Evolutionary conservation across 2,329 filamentous ascomycete species (phyloP), one percentile per base, ranked within the genome.

Genomic region (Arthrobotrys iridis): DNA sequence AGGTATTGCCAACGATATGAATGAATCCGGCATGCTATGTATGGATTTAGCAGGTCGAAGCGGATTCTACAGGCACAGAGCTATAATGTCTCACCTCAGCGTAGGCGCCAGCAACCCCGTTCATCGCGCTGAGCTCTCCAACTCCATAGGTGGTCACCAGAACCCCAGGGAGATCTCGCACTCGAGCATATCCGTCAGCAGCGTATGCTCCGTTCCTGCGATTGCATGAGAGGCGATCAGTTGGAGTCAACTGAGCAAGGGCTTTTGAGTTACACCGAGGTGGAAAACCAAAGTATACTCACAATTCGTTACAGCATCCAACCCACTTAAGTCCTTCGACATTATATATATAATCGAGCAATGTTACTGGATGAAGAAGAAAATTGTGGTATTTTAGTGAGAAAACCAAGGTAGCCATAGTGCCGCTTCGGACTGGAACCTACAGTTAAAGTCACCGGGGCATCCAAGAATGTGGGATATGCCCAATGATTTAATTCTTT

Each of bases 101-200:
- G 78, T 86, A 88, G 2, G 87, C 85, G 0, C 87, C 87, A 1
- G 86, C 87, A 77, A 88, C 84, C 35, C 85, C 87, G 78, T 88
- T 88, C 79, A 88, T 83, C 4, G 87, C 86, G 2, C 86, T 88
- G n/a, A 86, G 80, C 78, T 86, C 85, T 6, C 85, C 85, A 6
- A 86, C 84, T 8, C 84, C 85, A 77, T 85, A 86, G 0, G 84
- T 85, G 2, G 85, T 86, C 24, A 86, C 77, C 4, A 86, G 71
- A 5, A 84, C 84, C 18, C 81, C 82, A n/a, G 79, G 80, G 2
- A 83, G 83, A 13, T 84, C 84, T 26, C 84, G 85, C 58, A 86
- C 82, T 40, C 85, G 82, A 15, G 84, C 83, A 80, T 86, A 86
- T 11, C 85, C 85, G 81, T 86, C 85, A 1, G 85, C 84, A 1